A percentile compares a stretch with the other conserved stretches of the same genome.
Conservation (phyloP, 2,329 filamentous ascomycete genomes). For the Nothophaeocryptopus gaeumannii region DNA sequence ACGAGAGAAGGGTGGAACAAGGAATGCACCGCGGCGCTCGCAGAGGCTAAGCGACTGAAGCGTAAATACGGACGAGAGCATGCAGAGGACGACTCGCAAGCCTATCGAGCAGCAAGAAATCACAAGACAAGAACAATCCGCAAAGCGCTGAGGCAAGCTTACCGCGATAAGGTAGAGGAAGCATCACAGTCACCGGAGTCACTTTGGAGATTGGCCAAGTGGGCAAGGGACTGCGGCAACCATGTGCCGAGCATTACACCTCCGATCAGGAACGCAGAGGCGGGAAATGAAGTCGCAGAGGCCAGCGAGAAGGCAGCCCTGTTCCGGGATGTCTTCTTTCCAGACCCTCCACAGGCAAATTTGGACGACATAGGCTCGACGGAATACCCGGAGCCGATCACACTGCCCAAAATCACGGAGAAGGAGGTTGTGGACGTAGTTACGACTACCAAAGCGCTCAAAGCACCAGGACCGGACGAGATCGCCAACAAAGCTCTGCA, state of each 20-base stretch:
- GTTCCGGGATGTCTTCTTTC: slow-evolving; percentile 1
- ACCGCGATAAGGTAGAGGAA: not conserved
- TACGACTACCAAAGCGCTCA: not conserved
- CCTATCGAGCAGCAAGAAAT: slow-evolving; percentile 3
- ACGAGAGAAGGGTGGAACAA: slow-evolving; percentile 1
- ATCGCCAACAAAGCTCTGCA: slow-evolving; percentile 3
- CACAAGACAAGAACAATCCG: not conserved
- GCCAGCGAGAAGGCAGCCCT: not conserved
- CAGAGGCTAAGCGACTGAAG: not conserved
- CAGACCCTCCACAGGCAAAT: not conserved
- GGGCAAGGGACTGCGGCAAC: not conserved
- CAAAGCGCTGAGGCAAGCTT: not conserved
- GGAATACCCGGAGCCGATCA: not conserved
- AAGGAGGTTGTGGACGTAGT: not conserved
- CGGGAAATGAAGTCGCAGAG: not conserved
- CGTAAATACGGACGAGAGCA: not conserved
- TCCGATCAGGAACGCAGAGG: not conserved
- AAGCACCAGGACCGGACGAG: not conserved
- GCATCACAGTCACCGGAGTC: slow-evolving; percentile 1
- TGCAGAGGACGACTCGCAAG: not conserved
- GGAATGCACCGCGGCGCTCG: not conserved
- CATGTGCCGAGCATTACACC: not conserved
- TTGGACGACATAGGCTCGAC: not conserved
- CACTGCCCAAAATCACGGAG: not conserved
- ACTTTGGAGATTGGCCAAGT: slow-evolving; percentile 1